A percentile compares a stretch with the other conserved stretches of the same genome.
Evolutionary conservation across 1,284 basidiomycete species (phyloP).

Genomic region (Ustilago xerochloae): DNA sequence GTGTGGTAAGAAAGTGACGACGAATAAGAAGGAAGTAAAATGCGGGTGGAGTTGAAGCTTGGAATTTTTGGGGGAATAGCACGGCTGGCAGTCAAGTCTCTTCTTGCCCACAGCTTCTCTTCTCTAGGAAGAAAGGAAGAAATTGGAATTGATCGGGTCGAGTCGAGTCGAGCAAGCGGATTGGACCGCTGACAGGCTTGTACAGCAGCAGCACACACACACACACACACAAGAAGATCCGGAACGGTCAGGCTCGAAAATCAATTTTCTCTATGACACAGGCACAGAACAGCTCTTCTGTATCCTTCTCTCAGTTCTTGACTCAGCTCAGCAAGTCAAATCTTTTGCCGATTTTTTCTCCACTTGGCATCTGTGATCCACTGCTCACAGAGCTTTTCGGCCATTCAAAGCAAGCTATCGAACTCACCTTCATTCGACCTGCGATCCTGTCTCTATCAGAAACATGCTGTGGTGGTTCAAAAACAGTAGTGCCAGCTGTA

Average conservation of each 20-base stretch:
- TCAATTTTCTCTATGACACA: background rate
- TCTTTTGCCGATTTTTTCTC: background rate
- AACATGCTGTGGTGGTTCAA: too few species aligned
- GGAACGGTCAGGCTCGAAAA: background rate
- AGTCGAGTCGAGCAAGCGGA: background rate
- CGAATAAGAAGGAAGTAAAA: conserved; percentile 28
- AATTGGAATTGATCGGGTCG: conserved; percentile 25
- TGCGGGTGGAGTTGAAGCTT: conserved; percentile 33
- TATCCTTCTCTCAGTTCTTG: conserved; percentile 1
- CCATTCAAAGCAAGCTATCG: too few species aligned
- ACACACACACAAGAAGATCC: background rate
- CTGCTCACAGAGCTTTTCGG: too few species aligned
- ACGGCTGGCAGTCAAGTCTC: too few species aligned
- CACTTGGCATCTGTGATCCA: background rate
- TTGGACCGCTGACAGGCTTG: conserved; percentile 1
- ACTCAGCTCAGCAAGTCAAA: conserved; percentile 32
- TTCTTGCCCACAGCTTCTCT: too few species aligned
- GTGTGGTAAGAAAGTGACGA: conserved; percentile 9
- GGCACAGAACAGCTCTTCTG: conserved; percentile 1
- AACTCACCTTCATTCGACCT: too few species aligned
- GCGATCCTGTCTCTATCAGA: too few species aligned
- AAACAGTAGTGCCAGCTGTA: too few species aligned
- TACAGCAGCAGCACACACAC: background rate
- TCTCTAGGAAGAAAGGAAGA: conserved; percentile 3
- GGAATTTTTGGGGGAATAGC: background rate